Conservation (phyloP, 495 filamentous ascomycete species). For the Rusavskia elegans region DNA sequence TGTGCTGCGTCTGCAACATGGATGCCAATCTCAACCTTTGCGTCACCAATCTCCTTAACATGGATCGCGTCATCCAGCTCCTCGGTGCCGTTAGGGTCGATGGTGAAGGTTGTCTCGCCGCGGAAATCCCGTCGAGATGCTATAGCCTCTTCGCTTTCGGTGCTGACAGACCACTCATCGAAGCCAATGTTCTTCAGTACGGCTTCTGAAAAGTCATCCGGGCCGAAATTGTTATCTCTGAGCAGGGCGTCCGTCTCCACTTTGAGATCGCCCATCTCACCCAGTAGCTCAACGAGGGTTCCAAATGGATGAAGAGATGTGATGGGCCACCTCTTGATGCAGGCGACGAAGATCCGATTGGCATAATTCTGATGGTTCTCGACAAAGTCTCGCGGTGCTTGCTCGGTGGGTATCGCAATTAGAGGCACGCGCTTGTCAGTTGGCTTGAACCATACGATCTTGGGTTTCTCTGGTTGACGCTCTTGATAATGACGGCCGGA, state of each 20-base stretch:
- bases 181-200: slow-evolving; percentile 83
- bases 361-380: slow-evolving; percentile 97
- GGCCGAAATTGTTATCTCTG: slow-evolving; percentile 94
- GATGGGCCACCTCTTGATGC: slow-evolving; percentile 98
- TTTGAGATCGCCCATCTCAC: slow-evolving; percentile 90
- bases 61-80: slow-evolving; percentile 87
- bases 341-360: slow-evolving; percentile 94
- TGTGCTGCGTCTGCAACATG: slow-evolving; percentile 94
- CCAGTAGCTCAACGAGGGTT: slow-evolving; percentile 90
- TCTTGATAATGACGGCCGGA: slow-evolving; percentile 61
- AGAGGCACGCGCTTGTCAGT: slow-evolving; percentile 97
- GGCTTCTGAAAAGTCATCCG: slow-evolving; percentile 94
- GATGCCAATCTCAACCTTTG: slow-evolving; percentile 82
- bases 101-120: slow-evolving; percentile 75
- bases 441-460: slow-evolving; percentile 99
- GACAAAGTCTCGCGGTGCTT: slow-evolving; percentile 93
- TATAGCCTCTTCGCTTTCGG: slow-evolving; percentile 62
- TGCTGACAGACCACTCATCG: slow-evolving; percentile 76
- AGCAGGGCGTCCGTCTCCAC: slow-evolving; percentile 96
- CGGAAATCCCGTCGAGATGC: slow-evolving; percentile 81
- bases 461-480: slow-evolving; percentile 87
- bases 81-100: slow-evolving; percentile 68
- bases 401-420: slow-evolving; percentile 96
- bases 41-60: slow-evolving; percentile 64
- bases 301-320: slow-evolving; percentile 98